Evolutionary conservation across 2,329 filamentous ascomycete species (phyloP), one percentile per base, ranked within the genome.

Genomic region (Phialophora tarda): DNA sequence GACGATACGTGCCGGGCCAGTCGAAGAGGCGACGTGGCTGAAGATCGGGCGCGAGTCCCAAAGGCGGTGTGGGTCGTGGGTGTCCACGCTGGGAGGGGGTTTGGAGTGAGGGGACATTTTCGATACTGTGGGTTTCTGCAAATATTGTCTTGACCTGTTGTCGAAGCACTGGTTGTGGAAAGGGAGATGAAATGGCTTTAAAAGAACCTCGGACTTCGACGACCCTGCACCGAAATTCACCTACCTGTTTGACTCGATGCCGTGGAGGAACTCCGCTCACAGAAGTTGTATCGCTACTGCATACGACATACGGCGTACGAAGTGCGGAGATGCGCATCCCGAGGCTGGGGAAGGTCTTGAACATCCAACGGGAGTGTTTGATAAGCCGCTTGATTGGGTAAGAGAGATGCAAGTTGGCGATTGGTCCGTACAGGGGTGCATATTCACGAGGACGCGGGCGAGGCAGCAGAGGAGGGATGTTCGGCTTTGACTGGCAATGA

Each of bases 21-120:
- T 65, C 17, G 68, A 63, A 7, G 65, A 64, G 12, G 64, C 59
- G 28, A 63, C 65, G 48, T 70, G 68, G 12, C 64, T 67, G 68
- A 65, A 70, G 24, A 62, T 50, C n/a, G 68, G 68, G 7, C 63
- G 62, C 14, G 64, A 59, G 47, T 67, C 63, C 48, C 60, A 64
- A 1, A 65, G 60, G 21, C 48, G 28, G 34, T 65, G 44, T 0
- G 68, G 68, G 41, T 70, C 68, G 51, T 65, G 60, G 28, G 67
- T 69, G 21, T 64, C 57, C 30, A 69, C 64, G 54, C 67, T 67
- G 26, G 59, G 55, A 23, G 26, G 12, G 14, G 51, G 50, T 56
- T 67, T 67, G 3, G 54, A 17, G 38, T 61, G 24, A 30, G 65
- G 61, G 26, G 65, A 57, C 65, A 66, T 66, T 12, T 26, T 23